Conservation (phyloP, 768 basidiomycete species). For the Serendipita sp. region DNA sequence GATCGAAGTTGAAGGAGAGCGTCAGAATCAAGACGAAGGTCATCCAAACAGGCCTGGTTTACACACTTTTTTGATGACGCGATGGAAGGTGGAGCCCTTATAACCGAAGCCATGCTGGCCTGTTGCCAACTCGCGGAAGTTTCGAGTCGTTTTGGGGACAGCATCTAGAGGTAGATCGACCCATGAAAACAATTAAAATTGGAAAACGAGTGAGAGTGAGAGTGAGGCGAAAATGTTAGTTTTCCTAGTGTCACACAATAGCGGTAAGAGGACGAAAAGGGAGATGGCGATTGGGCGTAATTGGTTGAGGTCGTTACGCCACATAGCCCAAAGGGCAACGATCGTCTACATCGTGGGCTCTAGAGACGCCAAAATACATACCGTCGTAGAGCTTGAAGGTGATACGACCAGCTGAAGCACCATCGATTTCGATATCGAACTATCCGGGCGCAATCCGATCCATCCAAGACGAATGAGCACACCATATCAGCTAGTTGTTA, state of each 20-base stretch:
- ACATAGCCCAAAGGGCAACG: neutral
- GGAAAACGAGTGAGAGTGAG: no score
- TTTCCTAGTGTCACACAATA: no score
- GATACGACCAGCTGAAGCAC: conserved; percentile 28
- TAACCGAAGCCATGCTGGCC: conserved; percentile 37
- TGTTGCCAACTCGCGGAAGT: conserved; percentile 65
- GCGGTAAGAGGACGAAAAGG: no score
- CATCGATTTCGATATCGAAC: conserved; percentile 26
- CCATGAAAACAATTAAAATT: no score
- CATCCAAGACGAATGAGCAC: neutral
- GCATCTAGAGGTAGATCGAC: conserved; percentile 21
- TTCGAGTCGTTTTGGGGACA: conserved; percentile 64
- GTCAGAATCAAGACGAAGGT: no score
- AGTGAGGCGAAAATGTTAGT: no score
- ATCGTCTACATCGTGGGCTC: neutral
- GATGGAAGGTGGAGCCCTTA: conserved; percentile 49
- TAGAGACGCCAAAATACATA: conserved; percentile 13
- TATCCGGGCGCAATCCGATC: neutral
- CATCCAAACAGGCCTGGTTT: no score
- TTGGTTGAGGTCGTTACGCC: neutral
- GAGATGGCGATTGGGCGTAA: neutral
- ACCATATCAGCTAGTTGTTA: neutral
- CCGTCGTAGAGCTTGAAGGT: conserved; percentile 77
- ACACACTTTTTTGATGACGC: conserved; percentile 27
- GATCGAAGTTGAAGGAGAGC: no score